phyloP scores from a whole-genome alignment of 2,329 filamentous ascomycete species.

The Fusarium sp. region DNA sequence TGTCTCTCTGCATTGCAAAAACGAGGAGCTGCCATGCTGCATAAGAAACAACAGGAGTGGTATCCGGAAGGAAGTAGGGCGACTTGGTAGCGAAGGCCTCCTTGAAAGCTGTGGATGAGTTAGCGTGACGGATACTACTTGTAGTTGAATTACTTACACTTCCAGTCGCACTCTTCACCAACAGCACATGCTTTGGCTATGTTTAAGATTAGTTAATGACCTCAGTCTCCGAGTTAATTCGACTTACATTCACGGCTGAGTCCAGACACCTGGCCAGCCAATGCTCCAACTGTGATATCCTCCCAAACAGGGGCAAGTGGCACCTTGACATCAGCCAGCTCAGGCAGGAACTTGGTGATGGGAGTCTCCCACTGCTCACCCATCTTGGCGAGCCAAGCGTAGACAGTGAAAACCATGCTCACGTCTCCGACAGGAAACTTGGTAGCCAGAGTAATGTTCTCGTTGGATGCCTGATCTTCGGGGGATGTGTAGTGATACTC shows the following conservation, averaged over 20 bases:
- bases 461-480: constrained; percentile 8
- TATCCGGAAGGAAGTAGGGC: constrained; percentile 36
- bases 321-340: constrained; percentile 21
- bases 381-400: constrained; percentile 48
- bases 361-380: constrained; percentile 46
- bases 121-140: accelerated
- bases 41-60: constrained; percentile 35
- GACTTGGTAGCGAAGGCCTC: constrained; percentile 11
- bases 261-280: constrained; percentile 40
- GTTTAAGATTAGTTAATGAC: neutral
- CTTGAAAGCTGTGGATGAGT: constrained; percentile 3
- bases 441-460: constrained; percentile 39
- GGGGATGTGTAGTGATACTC: constrained; percentile 41
- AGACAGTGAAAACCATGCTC: constrained; percentile 50
- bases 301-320: constrained; percentile 11
- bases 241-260: constrained; percentile 36
- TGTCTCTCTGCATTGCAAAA: constrained; percentile 31
- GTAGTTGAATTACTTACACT: neutral
- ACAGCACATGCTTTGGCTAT: constrained; percentile 27
- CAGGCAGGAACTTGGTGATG: constrained; percentile 47
- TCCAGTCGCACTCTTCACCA: constrained; percentile 14
- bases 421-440: constrained; percentile 46
- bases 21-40: constrained; percentile 37
- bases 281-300: constrained; percentile 34
- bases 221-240: accelerated